Percentiles rank a stretch among this genome's conserved stretches.
phyloP scores from a whole-genome alignment of 83 land plant species.

The Thuja plicata region DNA sequence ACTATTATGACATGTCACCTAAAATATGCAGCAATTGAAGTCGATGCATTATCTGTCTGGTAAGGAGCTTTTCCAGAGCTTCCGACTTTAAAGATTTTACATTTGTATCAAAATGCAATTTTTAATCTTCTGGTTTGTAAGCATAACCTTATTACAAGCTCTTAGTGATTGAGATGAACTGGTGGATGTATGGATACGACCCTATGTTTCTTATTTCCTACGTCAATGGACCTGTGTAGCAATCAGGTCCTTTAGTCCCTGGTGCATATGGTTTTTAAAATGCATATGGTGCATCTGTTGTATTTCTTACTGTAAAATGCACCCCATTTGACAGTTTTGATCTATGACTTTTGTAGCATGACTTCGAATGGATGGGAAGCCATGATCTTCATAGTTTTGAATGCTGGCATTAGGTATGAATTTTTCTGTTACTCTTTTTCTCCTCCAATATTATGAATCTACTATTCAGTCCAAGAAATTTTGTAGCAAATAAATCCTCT shows the following conservation, averaged over 20 bases:
- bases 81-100: background rate
- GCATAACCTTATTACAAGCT: background rate
- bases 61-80: slow-evolving; percentile 7
- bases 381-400: slow-evolving; percentile 44
- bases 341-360: slow-evolving; percentile 26
- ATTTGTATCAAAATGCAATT: background rate
- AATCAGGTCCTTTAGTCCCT: too few species aligned
- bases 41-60: slow-evolving; percentile 51
- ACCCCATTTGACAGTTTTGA: background rate
- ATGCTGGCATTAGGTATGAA: slow-evolving; percentile 49
- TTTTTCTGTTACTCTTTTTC: background rate
- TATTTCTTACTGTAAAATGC: background rate
- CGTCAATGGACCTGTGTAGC: too few species aligned
- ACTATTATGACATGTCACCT: slow-evolving; percentile 41
- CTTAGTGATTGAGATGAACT: background rate
- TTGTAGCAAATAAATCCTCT: too few species aligned
- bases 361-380: slow-evolving; percentile 41
- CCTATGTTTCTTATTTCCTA: background rate
- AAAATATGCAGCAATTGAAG: slow-evolving; percentile 43
- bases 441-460: too few species aligned
- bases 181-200: background rate
- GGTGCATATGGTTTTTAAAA: background rate
- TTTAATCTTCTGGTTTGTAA: background rate
- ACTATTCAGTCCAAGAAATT: too few species aligned
- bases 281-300: background rate